A percentile compares a stretch with the other conserved stretches of the same genome.
These are phyloP conservation scores for Circinella umbellata DNA, from an alignment of 371 early-diverging fungal genomes.

Conservation along the genomic window DNA sequence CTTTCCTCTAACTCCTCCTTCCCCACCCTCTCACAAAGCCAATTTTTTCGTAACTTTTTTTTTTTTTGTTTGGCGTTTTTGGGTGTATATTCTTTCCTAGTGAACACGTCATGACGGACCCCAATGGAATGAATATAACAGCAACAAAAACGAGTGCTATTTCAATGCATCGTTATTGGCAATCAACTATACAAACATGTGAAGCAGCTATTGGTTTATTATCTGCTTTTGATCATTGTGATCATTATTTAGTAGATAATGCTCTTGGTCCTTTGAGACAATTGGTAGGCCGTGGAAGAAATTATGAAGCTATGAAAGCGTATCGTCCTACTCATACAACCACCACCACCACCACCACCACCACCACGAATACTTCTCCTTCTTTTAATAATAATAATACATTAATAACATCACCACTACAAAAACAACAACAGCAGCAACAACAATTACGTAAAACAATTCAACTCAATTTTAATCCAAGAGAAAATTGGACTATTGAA, in stretches of 20 bases:
- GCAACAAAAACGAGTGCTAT: too few species aligned
- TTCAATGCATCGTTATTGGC: slow-evolving; percentile 26
- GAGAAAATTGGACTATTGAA: slow-evolving; percentile 31
- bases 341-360: too few species aligned
- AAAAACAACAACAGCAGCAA: background rate
- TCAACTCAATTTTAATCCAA: slow-evolving; percentile 15
- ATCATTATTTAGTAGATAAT: slow-evolving; percentile 18
- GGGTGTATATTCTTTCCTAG: too few species aligned
- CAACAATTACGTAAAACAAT: slow-evolving; percentile 18
- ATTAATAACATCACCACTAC: background rate
- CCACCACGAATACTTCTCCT: too few species aligned
- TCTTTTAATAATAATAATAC: background rate
- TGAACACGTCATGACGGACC: too few species aligned
- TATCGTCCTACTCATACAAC: background rate
- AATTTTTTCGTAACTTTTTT: too few species aligned
- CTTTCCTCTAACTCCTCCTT: too few species aligned
- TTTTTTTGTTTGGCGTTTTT: too few species aligned
- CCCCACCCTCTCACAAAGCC: too few species aligned
- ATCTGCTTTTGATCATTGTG: slow-evolving; percentile 23
- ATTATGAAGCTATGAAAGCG: slow-evolving; percentile 21
- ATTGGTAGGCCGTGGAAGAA: slow-evolving; percentile 24
- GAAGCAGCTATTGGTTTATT: slow-evolving; percentile 29
- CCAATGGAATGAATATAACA: too few species aligned
- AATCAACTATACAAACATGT: slow-evolving; percentile 23
- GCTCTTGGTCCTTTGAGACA: slow-evolving; percentile 22